phyloP scores from a whole-genome alignment of 2,329 filamentous ascomycete genomes.

The Xylariales sp. region DNA sequence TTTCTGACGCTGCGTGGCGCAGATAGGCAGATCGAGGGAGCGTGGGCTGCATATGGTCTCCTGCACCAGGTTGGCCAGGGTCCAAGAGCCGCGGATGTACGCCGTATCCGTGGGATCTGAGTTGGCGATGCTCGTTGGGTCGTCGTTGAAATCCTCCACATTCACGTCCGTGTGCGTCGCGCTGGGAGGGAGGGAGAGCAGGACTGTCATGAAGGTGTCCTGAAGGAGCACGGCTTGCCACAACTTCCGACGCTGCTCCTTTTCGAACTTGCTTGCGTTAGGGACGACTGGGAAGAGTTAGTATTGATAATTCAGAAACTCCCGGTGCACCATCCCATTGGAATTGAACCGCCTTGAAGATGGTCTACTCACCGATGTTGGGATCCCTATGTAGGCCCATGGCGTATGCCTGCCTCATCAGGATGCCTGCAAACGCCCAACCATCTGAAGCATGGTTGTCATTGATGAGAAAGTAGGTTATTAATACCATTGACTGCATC shows the following conservation, averaged over 20 bases:
- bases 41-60: conserved; percentile 71
- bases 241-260: conserved; percentile 72
- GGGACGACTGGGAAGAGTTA: conserved; percentile 57
- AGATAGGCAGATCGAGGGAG: conserved; percentile 69
- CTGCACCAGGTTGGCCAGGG: conserved; percentile 72
- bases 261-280: conserved; percentile 63
- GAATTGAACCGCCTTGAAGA: too few species aligned
- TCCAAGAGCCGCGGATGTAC: conserved; percentile 75
- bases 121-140: conserved; percentile 51
- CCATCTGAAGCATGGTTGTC: conserved; percentile 81
- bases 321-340: too few species aligned
- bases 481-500: conserved; percentile 77
- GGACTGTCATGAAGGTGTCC: conserved; percentile 76
- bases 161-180: conserved; percentile 76
- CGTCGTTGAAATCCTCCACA: conserved; percentile 68
- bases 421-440: conserved; percentile 75
- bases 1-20: conserved; percentile 63
- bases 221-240: conserved; percentile 81
- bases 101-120: conserved; percentile 62
- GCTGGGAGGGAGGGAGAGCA: conserved; percentile 71
- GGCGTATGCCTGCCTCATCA: conserved; percentile 74
- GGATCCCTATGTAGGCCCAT: conserved; percentile 79
- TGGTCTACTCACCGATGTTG: conserved; percentile 54
- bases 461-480: conserved; percentile 80
- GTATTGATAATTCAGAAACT: too few species aligned